Conservation (phyloP, 129 eudicot species). For the Mikania micrantha region DNA sequence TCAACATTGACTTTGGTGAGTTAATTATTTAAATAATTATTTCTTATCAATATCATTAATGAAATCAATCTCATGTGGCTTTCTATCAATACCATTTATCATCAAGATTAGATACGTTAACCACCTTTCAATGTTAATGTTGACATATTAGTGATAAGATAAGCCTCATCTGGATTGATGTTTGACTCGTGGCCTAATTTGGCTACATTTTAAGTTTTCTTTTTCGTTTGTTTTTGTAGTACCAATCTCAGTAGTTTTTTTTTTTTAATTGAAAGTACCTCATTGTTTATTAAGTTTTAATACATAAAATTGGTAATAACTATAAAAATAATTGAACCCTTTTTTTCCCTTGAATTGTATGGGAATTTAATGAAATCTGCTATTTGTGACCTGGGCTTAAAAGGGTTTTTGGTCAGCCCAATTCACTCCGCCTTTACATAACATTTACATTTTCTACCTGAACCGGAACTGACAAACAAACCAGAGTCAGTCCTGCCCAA, state of each 20-base stretch:
- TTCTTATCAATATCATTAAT: slow-evolving; percentile 7
- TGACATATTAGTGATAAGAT: slow-evolving; percentile 23
- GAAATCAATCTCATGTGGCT: slow-evolving; percentile 18
- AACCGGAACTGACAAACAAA: no score
- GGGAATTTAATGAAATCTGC: background rate
- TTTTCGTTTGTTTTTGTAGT: background rate
- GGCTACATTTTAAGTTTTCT: background rate
- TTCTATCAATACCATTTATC: slow-evolving; percentile 18
- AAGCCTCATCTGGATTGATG: slow-evolving; percentile 16
- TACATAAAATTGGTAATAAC: background rate
- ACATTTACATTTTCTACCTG: no score
- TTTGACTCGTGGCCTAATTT: slow-evolving; percentile 18
- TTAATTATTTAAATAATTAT: background rate
- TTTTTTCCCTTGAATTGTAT: background rate
- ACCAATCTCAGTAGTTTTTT: no score
- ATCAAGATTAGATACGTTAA: slow-evolving; percentile 24
- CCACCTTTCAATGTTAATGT: slow-evolving; percentile 17
- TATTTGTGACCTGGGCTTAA: background rate
- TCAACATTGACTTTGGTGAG: slow-evolving; percentile 18
- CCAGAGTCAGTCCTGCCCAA: no score
- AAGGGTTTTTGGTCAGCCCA: background rate
- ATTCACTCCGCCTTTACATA: no score
- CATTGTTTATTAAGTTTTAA: background rate
- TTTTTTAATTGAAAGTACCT: no score
- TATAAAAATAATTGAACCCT: background rate